phyloP scores from a whole-genome alignment of 176 grass and related monocot genomes.

The Pontederia paniculata region DNA sequence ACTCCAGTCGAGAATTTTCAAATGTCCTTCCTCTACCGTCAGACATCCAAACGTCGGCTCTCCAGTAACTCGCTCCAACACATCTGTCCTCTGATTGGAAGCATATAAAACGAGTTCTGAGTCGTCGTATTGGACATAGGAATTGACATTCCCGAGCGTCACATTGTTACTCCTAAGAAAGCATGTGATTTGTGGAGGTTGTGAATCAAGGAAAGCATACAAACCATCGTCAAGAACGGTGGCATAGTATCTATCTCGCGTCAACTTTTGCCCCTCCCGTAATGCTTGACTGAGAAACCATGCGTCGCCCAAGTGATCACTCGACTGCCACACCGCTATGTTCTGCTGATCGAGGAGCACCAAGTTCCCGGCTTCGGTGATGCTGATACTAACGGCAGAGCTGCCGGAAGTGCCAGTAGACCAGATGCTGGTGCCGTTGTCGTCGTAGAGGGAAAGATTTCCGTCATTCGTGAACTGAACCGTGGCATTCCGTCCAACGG shows the following conservation, averaged over 20 bases:
- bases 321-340: constrained; percentile 36
- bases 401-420: not conserved
- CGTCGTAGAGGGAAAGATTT: constrained; percentile 19
- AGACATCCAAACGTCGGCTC: constrained; percentile 23
- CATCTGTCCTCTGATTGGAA: constrained; percentile 1
- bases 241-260: constrained; percentile 11
- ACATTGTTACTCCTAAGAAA: not conserved
- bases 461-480: constrained; percentile 15
- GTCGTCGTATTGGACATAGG: constrained; percentile 14
- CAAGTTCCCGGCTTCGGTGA: constrained; percentile 29
- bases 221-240: constrained; percentile 8
- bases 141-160: constrained; percentile 1
- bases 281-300: constrained; percentile 25
- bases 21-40: constrained; percentile 30
- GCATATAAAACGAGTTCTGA: constrained; percentile 16
- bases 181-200: constrained; percentile 25
- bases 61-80: not conserved
- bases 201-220: constrained; percentile 20
- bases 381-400: constrained; percentile 4
- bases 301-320: constrained; percentile 26
- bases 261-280: constrained; percentile 25
- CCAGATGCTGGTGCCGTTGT: constrained; percentile 22
- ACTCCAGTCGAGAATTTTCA: constrained; percentile 33
- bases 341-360: constrained; percentile 28
- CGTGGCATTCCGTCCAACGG: constrained; percentile 30